These are phyloP conservation scores for Chalaropsis thielavioides DNA, from an alignment of 2,329 filamentous ascomycete species.

Conservation along the genomic window DNA sequence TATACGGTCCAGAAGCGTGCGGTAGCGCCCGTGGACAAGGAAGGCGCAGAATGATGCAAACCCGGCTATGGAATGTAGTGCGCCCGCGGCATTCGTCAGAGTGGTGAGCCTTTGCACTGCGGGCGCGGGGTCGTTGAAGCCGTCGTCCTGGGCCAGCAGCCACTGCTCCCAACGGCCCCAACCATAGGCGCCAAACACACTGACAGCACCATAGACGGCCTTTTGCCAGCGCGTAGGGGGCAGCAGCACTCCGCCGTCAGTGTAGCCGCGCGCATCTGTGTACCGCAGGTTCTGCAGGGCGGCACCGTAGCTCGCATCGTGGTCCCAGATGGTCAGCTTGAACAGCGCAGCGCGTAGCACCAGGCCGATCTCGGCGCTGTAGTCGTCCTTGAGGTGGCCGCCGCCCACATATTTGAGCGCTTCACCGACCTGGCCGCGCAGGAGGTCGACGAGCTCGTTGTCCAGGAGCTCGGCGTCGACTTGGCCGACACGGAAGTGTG, in stretches of 20 bases:
- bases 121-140: constrained; percentile 48
- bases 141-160: constrained; percentile 62
- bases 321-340: constrained; percentile 93
- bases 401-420: constrained; percentile 76
- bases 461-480: constrained; percentile 92
- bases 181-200: constrained; percentile 73
- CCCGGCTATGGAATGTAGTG: constrained; percentile 64
- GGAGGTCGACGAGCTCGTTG: constrained; percentile 73
- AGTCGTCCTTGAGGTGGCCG: constrained; percentile 64
- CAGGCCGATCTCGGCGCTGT: constrained; percentile 71
- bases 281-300: constrained; percentile 83
- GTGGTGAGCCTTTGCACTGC: constrained; percentile 44
- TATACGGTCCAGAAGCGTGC: constrained; percentile 75
- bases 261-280: constrained; percentile 55
- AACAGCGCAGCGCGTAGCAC: constrained; percentile 66
- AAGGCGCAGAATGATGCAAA: constrained; percentile 83
- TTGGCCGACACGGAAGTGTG: constrained; percentile 85
- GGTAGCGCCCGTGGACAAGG: constrained; percentile 76
- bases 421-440: constrained; percentile 75
- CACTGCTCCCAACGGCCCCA: constrained; percentile 90
- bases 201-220: constrained; percentile 65
- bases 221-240: constrained; percentile 75
- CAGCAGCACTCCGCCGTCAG: constrained; percentile 44
- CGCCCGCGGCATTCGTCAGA: constrained; percentile 54
- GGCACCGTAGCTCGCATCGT: constrained; percentile 88